Evolutionary conservation across 306 rosid species (phyloP).

Genomic region (Astragalus glycyphyllos): DNA sequence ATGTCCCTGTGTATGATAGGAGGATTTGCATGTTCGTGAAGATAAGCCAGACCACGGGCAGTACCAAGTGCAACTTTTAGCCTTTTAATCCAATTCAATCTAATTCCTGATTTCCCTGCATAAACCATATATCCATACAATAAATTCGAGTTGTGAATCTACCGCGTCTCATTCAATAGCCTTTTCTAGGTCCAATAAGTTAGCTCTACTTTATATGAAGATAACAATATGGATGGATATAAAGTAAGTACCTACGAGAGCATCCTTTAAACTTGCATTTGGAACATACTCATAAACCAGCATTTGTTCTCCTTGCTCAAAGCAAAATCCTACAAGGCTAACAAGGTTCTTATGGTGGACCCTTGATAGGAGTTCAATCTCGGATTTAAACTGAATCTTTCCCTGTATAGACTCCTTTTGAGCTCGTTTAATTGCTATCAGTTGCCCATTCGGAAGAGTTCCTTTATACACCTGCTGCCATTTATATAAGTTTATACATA

Average conservation of each 20-base stretch:
- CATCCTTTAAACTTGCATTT: conserved; percentile 69
- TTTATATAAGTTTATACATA: no score
- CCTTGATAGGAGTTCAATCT: conserved; percentile 86
- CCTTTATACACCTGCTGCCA: conserved; percentile 67
- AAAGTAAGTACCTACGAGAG: conserved; percentile 58
- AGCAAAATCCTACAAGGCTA: conserved; percentile 71
- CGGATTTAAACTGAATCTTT: conserved; percentile 67
- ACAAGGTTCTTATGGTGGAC: conserved; percentile 88
- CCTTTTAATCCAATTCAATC: conserved; percentile 74
- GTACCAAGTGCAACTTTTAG: conserved; percentile 65
- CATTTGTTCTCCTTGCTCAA: conserved; percentile 79
- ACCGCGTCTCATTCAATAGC: no score
- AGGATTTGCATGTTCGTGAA: conserved; percentile 79
- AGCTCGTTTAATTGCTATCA: conserved; percentile 75
- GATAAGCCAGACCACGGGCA: conserved; percentile 78
- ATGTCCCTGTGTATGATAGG: conserved; percentile 84
- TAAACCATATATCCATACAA: not conserved
- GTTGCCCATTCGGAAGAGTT: conserved; percentile 60
- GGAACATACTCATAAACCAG: conserved; percentile 71
- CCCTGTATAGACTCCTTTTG: conserved; percentile 67
- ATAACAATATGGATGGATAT: no score
- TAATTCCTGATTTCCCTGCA: conserved; percentile 69
- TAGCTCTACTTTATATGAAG: no score
- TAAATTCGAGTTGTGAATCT: no score
- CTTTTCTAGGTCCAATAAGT: no score